phyloP scores from a whole-genome alignment of 768 basidiomycete genomes.

The Mycena latifolia region DNA sequence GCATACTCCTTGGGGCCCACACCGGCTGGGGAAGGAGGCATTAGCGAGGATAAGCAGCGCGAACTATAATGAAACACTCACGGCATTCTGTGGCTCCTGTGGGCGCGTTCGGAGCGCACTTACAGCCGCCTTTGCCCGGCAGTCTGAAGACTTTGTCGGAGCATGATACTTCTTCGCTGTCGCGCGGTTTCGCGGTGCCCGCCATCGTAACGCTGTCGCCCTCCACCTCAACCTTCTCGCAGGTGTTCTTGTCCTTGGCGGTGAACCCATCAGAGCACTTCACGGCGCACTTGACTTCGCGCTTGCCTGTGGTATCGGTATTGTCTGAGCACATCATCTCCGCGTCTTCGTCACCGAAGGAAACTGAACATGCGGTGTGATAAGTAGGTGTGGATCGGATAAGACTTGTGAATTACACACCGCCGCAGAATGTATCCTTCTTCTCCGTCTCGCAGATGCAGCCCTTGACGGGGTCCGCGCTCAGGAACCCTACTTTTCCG shows the following conservation, averaged over 20 bases:
- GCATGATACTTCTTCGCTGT: not conserved
- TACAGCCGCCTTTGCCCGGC: slow-evolving; percentile 5
- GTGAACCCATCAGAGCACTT: not conserved
- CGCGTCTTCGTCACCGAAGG: slow-evolving; percentile 2
- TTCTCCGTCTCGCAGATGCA: not conserved
- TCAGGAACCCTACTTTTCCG: not conserved
- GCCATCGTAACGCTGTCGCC: slow-evolving; percentile 11
- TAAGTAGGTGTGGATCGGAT: too few relatives aligned
- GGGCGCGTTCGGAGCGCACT: not conserved
- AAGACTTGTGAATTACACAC: not conserved
- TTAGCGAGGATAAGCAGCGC: too few relatives aligned
- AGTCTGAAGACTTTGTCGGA: not conserved
- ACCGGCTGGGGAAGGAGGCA: not conserved
- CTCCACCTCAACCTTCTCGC: slow-evolving; percentile 2
- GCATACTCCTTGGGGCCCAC: not conserved
- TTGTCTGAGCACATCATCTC: slow-evolving; percentile 17
- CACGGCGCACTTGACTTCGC: slow-evolving; percentile 15
- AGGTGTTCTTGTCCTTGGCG: slow-evolving; percentile 1
- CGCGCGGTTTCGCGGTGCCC: slow-evolving; percentile 1
- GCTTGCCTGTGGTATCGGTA: not conserved
- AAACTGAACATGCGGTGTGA: not conserved
- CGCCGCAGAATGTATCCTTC: not conserved
- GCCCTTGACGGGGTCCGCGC: slow-evolving; percentile 1
- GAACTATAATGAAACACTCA: not conserved
- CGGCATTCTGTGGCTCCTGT: slow-evolving; percentile 1